Conservation (phyloP, 768 basidiomycete species). For the Lactarius psammicola region DNA sequence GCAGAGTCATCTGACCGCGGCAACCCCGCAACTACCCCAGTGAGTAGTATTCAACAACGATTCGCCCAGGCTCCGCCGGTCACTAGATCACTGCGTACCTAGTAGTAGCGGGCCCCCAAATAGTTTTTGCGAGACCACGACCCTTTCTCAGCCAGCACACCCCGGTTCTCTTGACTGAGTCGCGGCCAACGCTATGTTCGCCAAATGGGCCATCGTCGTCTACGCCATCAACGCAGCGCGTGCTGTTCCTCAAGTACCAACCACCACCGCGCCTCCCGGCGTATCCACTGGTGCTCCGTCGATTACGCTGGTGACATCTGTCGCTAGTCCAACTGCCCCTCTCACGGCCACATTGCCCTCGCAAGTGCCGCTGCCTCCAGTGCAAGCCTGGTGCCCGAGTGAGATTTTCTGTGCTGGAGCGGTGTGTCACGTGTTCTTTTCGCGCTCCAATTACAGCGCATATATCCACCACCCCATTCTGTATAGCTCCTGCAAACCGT, state of each 20-base stretch:
- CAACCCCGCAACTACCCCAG: not conserved
- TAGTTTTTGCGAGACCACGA: no score
- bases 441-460: not conserved
- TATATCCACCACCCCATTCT: slow-evolving; percentile 2
- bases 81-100: no score
- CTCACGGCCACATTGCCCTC: slow-evolving; percentile 57
- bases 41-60: not conserved
- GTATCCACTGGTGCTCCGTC: slow-evolving; percentile 32
- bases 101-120: not conserved
- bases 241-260: slow-evolving; percentile 24
- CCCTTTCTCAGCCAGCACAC: not conserved
- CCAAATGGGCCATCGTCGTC: slow-evolving; percentile 30
- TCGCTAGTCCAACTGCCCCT: slow-evolving; percentile 61
- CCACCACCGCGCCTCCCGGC: slow-evolving; percentile 24
- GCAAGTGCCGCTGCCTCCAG: slow-evolving; percentile 61
- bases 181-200: slow-evolving; percentile 33
- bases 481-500: slow-evolving; percentile 78
- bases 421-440: slow-evolving; percentile 43
- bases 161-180: not conserved
- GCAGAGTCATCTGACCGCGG: not conserved
- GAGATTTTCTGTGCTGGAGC: slow-evolving; percentile 79
- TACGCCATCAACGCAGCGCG: slow-evolving; percentile 5
- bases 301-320: slow-evolving; percentile 55
- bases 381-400: slow-evolving; percentile 72
- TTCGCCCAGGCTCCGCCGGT: not conserved